phyloP scores from a whole-genome alignment of 495 filamentous ascomycete genomes.

The Annulohypoxylon nitens region DNA sequence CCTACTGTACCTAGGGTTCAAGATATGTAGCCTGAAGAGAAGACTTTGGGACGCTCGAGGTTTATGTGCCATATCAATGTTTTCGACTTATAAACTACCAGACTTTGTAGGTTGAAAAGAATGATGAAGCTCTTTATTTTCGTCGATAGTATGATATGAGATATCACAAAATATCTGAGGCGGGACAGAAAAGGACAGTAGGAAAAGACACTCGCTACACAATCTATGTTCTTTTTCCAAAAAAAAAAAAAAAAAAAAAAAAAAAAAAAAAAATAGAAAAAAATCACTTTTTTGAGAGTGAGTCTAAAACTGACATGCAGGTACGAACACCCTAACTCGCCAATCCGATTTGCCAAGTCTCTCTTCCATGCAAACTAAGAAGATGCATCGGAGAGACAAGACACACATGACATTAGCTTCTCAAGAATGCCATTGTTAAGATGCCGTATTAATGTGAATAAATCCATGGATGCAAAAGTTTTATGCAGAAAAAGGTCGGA shows the following conservation, averaged over 20 bases:
- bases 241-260: background rate
- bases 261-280: background rate
- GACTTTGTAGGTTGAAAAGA: no score
- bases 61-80: no score
- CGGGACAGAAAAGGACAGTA: no score
- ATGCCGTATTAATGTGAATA: background rate
- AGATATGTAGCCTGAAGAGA: no score
- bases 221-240: background rate
- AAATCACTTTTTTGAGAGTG: background rate
- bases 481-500: conserved; percentile 5
- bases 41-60: no score
- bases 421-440: conserved; percentile 9
- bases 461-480: conserved; percentile 16
- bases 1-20: background rate
- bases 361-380: background rate
- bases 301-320: background rate
- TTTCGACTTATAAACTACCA: no score
- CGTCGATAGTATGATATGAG: no score
- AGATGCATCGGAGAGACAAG: background rate
- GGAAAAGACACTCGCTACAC: no score
- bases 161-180: no score
- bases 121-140: no score
- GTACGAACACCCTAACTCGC: background rate
- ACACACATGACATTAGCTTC: background rate
- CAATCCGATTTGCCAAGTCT: background rate